A percentile compares a stretch with the other conserved stretches of the same genome.
phyloP scores from a whole-genome alignment of 2,329 filamentous ascomycete genomes.

The Clarireedia homoeocarpa region DNA sequence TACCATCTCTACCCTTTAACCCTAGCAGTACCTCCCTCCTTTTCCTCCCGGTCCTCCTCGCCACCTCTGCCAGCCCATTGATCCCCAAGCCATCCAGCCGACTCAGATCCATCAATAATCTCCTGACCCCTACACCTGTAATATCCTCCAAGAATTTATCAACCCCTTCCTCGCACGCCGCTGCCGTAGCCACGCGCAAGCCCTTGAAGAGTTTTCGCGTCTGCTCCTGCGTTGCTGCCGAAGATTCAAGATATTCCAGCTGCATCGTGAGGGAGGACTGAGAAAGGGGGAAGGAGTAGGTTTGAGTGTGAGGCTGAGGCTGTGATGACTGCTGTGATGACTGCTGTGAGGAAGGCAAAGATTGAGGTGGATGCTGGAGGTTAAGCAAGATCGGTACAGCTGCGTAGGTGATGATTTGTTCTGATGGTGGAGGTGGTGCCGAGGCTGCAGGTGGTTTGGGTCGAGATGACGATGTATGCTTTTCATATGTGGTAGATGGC shows the following conservation, averaged over 20 bases:
- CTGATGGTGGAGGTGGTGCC: background rate
- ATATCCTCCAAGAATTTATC: slow-evolving; percentile 44
- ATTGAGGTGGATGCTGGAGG: background rate
- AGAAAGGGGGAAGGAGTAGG: background rate
- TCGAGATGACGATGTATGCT: background rate
- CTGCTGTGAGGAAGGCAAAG: background rate
- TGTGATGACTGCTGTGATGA: too few relatives aligned
- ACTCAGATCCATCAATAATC: slow-evolving; percentile 47
- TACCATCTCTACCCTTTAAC: background rate
- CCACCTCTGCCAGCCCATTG: slow-evolving; percentile 19
- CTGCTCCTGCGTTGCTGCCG: background rate
- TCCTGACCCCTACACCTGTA: slow-evolving; percentile 45
- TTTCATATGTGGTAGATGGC: background rate
- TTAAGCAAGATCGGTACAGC: background rate
- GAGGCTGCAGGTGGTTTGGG: background rate
- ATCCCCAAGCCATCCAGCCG: slow-evolving; percentile 39
- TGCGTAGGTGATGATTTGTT: background rate
- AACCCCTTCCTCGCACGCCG: slow-evolving; percentile 46
- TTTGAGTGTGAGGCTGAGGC: background rate
- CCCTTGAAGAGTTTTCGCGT: slow-evolving; percentile 44
- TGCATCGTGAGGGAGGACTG: background rate
- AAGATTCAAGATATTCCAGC: background rate
- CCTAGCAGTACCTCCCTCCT: slow-evolving; percentile 13
- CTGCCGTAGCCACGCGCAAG: slow-evolving; percentile 46
- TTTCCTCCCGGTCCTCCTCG: slow-evolving; percentile 19